These are phyloP conservation scores for Cruciata laevipes DNA, from an alignment of 257 asterid species.

Conservation along the genomic window DNA sequence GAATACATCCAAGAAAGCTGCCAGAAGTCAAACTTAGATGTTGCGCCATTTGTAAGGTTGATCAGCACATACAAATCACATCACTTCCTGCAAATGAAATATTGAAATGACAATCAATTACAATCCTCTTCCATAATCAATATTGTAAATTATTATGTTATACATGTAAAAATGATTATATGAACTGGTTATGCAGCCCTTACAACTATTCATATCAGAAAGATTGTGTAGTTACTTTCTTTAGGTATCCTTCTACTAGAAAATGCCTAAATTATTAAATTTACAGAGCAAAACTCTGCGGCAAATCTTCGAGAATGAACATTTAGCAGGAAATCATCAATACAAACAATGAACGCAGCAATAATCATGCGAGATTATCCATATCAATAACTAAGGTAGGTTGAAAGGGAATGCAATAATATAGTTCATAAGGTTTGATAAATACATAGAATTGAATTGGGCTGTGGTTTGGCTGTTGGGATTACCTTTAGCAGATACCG, in stretches of 20 bases:
- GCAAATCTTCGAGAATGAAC: background rate
- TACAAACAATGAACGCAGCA: background rate
- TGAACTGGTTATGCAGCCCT: background rate
- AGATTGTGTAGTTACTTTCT: background rate
- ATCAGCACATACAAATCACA: slow-evolving; percentile 5
- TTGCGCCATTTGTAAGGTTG: slow-evolving; percentile 31
- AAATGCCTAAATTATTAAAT: background rate
- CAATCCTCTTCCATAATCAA: no score
- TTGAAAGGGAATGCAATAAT: background rate
- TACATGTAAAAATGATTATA: no score
- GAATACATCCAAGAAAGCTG: slow-evolving; percentile 24
- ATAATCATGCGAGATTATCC: no score
- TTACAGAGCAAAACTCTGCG: background rate
- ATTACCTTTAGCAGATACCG: background rate
- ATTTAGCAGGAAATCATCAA: background rate
- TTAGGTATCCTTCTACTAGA: background rate
- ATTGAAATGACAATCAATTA: background rate
- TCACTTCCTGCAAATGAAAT: slow-evolving; percentile 6
- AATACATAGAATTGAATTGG: background rate
- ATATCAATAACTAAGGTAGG: background rate
- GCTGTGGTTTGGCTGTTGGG: background rate
- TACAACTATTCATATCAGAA: no score
- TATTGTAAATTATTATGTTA: no score
- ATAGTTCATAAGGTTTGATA: background rate
- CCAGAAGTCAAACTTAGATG: slow-evolving; percentile 29